Evolutionary conservation across 1,139 yeast species (phyloP), one percentile per base, ranked within the genome.

Genomic region (Magnusiomyces fungicola): DNA sequence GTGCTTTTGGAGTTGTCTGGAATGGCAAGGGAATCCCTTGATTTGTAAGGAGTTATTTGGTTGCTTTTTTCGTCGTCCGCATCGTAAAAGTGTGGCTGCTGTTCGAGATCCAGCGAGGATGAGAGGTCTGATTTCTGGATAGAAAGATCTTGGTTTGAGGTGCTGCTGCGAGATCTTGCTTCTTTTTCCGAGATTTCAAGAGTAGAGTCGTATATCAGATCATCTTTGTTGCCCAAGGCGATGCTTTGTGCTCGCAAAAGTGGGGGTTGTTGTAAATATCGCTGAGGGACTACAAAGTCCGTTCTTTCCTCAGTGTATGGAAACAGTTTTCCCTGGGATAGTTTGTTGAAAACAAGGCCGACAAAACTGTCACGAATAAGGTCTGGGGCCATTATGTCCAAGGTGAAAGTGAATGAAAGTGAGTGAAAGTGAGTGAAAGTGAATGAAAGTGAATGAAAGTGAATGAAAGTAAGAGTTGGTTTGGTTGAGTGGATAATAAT

Each of bases 281-380:
- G 50, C 2, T 38, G 47, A 1, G 58, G 58, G 10, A 55, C 43
- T 14, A 53, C 53, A 46, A 56, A 58, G 27, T 39, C 56, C 1
- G 52, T 53, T 19, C 42, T 22, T 25, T 55, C 55, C 19, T 55
- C 58, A 2, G 49, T 47, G 14, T 56, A 55, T 6, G 30, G 49
- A n/a, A 53, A 36, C 14, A 43, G 10, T 36, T 36, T 46, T 9
- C 47, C 45, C 10, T 56, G 52, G 1, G 59, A 53, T 9, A 54
- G 24, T 25, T 47, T 47, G 37, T 55, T 51, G n/a, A 51, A 34
- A 9, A 50, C n/a, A 19, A 49, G 48, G 7, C 61, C 60, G 21
- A 49, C 40, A 27, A 47, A 30, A n/a, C 51, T 45, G 40, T 53
- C 51, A n/a, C 48, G 43, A 29, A 48, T 18, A n/a, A 38, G 41